Base-by-base conservation (phyloP, 225 moss, liverwort and hornwort genomes). In the Sphagnum contortum region DNA sequence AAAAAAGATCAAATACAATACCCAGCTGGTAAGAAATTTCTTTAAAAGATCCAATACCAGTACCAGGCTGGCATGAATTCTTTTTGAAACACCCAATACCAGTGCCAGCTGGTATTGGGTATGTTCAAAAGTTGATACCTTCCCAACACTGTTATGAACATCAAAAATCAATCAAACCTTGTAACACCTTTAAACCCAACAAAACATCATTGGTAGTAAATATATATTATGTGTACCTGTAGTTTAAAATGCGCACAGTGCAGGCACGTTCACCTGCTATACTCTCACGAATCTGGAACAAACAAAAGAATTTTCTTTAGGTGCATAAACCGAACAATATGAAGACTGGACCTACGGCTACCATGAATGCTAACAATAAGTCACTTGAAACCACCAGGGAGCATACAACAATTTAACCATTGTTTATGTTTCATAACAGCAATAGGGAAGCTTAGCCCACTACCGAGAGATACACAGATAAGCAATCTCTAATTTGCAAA, bases 221-320 rank as follows among this genome's bases (percentile, higher is more conserved):
- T 29, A 29, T 29, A 29, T 29, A 29, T 29, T 29, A 29, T 29
- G 29, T 45, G 6, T n/a, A 89, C 89, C 83, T 85, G 72, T 94
- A 91, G 62, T 94, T 89, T 13, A 94, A 64, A 47, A 94, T 75
- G 48, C 89, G 73, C 6, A 89, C 85, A 10, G 87, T 85, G 73
- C 91, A 89, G 2, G 94, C 63, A 70, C 72, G 77, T 61, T 83
- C 79, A 65, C 71, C 72, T 47, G 73, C 65, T 0, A 91, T 72
- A 9, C 84, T 75, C 55, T 91, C 84, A 66, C 85, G 82, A 63
- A 94, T 87, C 94, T 94, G 79, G 10, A 60, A 72, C 50, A 52
- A 29, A 29, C 29, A 29, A 59, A 2, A 47, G 3, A 66, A 50
- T 53, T 13, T 13, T 47, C 3, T 13, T 53, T 48, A 13, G 57